Base-by-base conservation (phyloP, 805 yeast genomes). In the Blastobotrys americana region DNA sequence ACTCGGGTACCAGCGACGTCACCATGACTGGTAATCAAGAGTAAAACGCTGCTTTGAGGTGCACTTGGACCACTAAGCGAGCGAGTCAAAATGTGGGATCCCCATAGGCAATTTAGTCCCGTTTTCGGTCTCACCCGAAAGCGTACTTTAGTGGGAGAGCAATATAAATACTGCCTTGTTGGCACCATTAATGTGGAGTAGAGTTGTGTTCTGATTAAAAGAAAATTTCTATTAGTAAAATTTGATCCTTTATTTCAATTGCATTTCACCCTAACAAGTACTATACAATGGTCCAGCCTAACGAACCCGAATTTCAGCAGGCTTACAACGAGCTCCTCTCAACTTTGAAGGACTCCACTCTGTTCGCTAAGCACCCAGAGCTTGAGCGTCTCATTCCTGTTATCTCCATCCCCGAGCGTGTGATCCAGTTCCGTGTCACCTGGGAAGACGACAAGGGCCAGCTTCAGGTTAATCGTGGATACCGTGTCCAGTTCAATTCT, bases 291-390 rank as follows among this genome's bases (percentile, higher is more conserved):
- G 85, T 76, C 73, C 79, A 78, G 69, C 89, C 94, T 56, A 74
- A 76, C 72, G 97, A 90, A 77, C 97, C 98, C 58, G 98, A 90
- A 81, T 90, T 90, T 74, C 89, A 89, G 72, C 98, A 90, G 79
- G 98, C 98, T 60, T 87, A 84, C 80, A 76, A 84, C 71, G 98
- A 90, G 78, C 80, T 90, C 60, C 78, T 80, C 63, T 72, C 84
- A 54, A 89, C 97, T 50, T 75, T 93, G 60, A 80, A 84, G 70
- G 94, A 85, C 70, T 90, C 97, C 37, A 84, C 95, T 55, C 75
- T 90, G 53, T 90, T 93, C 74, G 72, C 77, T 57, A 77, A 85
- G 71, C 80, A 84, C 66, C 98, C 98, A 59, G 81, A 87, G 66
- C 87, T 87, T 67, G 81, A 84, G 71, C 81, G 80, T 65, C 93